Percentiles rank a stretch among this genome's conserved stretches.
Evolutionary conservation across 192 early-diverging fungal species (phyloP).

Genomic region (Diversispora epigaea): DNA sequence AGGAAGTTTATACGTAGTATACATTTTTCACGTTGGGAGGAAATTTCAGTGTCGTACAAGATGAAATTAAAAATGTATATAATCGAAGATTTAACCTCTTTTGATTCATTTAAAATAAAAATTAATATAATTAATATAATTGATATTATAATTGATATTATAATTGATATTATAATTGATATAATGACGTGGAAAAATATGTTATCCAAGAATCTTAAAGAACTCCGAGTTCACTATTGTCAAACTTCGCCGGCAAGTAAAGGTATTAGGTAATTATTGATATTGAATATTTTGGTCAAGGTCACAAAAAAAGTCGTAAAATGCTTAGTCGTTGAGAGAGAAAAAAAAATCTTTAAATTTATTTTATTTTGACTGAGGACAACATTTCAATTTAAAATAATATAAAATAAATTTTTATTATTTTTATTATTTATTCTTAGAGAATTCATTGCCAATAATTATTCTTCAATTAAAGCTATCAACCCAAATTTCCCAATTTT

Average conservation of each 20-base stretch:
- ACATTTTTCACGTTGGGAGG: no score
- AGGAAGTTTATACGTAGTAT: background rate
- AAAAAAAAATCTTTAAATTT: background rate
- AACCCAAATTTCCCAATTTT: conserved; percentile 90
- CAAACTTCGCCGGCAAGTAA: conserved; percentile 75
- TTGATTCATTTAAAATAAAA: no score
- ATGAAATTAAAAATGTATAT: no score
- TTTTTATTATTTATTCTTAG: conserved; percentile 45
- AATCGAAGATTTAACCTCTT: no score
- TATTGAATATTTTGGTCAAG: background rate
- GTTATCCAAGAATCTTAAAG: conserved; percentile 72
- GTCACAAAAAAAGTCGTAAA: no score
- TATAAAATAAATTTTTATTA: background rate
- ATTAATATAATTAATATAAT: background rate
- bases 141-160: background rate
- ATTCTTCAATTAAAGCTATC: conserved; percentile 74
- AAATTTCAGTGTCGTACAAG: no score
- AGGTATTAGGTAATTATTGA: conserved; percentile 66
- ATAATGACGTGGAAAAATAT: conserved; percentile 35
- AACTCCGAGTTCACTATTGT: conserved; percentile 89
- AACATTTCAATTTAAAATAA: background rate
- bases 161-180: no score
- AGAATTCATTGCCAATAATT: conserved; percentile 82
- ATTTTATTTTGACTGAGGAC: background rate
- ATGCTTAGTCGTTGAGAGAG: no score